Percentiles rank a stretch among this genome's conserved stretches.
These are phyloP conservation scores for Diatrype stigma DNA, from an alignment of 2,329 filamentous ascomycete genomes.

Conservation along the genomic window DNA sequence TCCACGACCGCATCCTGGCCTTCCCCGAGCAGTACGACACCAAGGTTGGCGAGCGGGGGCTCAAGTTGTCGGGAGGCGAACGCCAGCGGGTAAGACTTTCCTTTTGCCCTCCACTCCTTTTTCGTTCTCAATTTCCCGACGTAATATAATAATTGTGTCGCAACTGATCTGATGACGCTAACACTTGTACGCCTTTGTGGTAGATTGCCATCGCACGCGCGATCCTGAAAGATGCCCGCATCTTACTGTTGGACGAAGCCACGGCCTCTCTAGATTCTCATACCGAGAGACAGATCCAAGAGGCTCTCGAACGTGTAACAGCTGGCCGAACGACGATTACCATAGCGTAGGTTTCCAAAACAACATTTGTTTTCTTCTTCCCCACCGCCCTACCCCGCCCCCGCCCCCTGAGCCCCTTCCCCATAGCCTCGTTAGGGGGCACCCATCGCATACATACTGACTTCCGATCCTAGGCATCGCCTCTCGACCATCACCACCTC, in stretches of 20 bases:
- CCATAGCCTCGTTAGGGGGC: neutral
- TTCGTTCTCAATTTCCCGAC: no score
- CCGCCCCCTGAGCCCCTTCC: neutral
- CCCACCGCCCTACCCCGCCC: no score
- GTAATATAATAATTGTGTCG: neutral
- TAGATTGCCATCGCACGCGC: slow-evolving; percentile 57
- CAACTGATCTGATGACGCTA: neutral
- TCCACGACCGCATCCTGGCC: slow-evolving; percentile 54
- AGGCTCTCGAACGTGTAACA: slow-evolving; percentile 44
- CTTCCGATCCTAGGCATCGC: slow-evolving; percentile 38
- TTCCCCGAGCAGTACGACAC: slow-evolving; percentile 43
- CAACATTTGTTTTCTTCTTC: no score
- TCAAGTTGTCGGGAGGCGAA: slow-evolving; percentile 53
- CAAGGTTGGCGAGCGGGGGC: slow-evolving; percentile 21
- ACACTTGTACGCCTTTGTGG: neutral
- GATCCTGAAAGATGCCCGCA: slow-evolving; percentile 64
- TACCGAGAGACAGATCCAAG: slow-evolving; percentile 55
- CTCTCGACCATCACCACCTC: slow-evolving; percentile 54
- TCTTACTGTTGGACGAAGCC: slow-evolving; percentile 68
- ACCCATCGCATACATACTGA: slow-evolving; percentile 4
- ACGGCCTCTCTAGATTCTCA: slow-evolving; percentile 65
- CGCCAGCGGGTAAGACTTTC: slow-evolving; percentile 51
- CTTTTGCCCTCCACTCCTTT: no score
- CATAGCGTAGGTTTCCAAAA: slow-evolving; percentile 36
- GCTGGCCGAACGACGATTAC: slow-evolving; percentile 49